These are phyloP conservation scores for Schrenkiella parvula DNA, from an alignment of 345 rosid species.

Conservation along the genomic window DNA sequence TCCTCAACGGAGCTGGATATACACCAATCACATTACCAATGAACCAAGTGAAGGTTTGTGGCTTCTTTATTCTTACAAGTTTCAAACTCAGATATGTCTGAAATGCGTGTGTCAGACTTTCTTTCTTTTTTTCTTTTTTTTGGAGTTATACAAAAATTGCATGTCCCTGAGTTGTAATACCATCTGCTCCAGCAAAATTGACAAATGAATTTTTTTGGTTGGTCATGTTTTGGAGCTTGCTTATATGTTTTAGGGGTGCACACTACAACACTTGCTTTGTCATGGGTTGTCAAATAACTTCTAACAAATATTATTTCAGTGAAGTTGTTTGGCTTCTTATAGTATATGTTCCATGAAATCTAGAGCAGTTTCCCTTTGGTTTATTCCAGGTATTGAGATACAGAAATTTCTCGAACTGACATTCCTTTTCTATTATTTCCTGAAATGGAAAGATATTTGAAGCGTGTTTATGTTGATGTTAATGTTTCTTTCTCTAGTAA, in stretches of 20 bases:
- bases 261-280: slow-evolving; percentile 24
- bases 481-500: slow-evolving; percentile 1
- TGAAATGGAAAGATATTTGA: neutral
- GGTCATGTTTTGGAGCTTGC: slow-evolving; percentile 34
- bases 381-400: neutral
- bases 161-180: slow-evolving; percentile 17
- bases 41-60: slow-evolving; percentile 31
- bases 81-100: slow-evolving; percentile 23
- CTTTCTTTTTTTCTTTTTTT: neutral
- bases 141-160: slow-evolving; percentile 19
- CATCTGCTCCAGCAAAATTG: slow-evolving; percentile 23
- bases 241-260: slow-evolving; percentile 32
- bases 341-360: neutral
- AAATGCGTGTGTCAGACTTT: neutral
- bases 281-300: slow-evolving; percentile 18
- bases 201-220: slow-evolving; percentile 17
- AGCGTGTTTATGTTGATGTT: neutral
- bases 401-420: neutral
- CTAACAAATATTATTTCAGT: slow-evolving; percentile 24
- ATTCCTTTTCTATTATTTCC: neutral
- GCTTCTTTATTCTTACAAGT: slow-evolving; percentile 20
- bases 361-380: neutral
- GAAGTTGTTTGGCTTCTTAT: neutral
- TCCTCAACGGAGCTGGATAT: slow-evolving; percentile 4
- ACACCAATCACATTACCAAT: slow-evolving; percentile 5